A percentile compares a stretch with the other conserved stretches of the same genome.
These are phyloP conservation scores for Sarcodon sp. DNA, from an alignment of 768 basidiomycete species.

Conservation along the genomic window DNA sequence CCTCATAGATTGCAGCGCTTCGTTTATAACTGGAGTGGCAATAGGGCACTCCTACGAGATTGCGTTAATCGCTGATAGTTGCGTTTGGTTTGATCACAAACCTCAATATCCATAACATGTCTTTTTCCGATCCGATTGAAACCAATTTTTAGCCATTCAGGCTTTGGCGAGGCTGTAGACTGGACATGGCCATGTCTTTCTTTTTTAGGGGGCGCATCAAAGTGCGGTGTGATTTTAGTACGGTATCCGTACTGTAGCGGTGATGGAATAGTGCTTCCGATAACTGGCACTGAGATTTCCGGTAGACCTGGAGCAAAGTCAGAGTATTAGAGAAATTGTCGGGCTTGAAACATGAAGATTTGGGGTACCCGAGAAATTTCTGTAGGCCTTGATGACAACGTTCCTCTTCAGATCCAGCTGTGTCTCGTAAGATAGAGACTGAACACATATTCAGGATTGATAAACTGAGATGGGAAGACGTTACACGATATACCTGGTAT, in stretches of 20 bases:
- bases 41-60: conserved; percentile 78
- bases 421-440: conserved; percentile 81
- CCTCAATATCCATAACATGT: conserved; percentile 85
- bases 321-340: background rate
- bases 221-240: conserved; percentile 97
- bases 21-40: conserved; percentile 70
- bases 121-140: conserved; percentile 74
- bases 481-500: conserved; percentile 52
- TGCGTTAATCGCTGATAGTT: background rate
- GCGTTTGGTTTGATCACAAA: conserved; percentile 13
- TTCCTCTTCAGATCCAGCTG: conserved; percentile 83
- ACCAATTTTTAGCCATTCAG: conserved; percentile 75
- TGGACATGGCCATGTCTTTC: conserved; percentile 11
- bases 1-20: conserved; percentile 46
- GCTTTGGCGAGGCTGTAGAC: conserved; percentile 17
- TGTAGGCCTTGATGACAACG: conserved; percentile 76
- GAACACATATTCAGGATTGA: background rate
- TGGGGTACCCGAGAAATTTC: conserved; percentile 50
- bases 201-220: conserved; percentile 57
- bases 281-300: conserved; percentile 41
- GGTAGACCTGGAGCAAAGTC: conserved; percentile 32
- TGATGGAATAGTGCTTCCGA: conserved; percentile 69
- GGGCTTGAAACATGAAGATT: background rate
- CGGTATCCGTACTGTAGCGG: conserved; percentile 87
- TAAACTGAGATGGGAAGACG: background rate